Evolutionary conservation across 768 basidiomycete genomes (phyloP), one percentile per base, ranked within the genome.

Genomic region (Paxillus involutus): DNA sequence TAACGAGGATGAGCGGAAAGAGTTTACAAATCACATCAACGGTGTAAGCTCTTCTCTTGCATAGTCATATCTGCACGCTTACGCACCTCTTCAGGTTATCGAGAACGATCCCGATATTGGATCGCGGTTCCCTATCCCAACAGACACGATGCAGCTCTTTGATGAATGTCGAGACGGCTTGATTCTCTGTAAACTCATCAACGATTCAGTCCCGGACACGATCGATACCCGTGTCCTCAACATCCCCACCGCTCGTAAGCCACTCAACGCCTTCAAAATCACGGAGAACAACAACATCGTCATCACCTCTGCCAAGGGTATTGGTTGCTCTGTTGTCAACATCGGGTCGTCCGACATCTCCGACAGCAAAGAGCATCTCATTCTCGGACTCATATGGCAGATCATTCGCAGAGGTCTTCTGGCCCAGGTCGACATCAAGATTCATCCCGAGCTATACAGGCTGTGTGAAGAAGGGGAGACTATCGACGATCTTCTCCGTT

Each of bases 271-370:
- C 0, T 99, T 99, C 83, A 94, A 99, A 66, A 98, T 98, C 64
- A 98, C 97, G 0, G 97, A 99, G 71, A 98, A 98, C 78, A 98
- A 99, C 80, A 99, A 98, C 73, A 97, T 99, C 66, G 96, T 98
- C 66, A 97, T 99, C 73, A 89, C 92, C 12, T 98, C 97, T 24
- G 86, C 96, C 36, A 98, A 98, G 75, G 95, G 90, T 70, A 98
- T 99, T 60, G 96, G 97, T 36, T 97, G 97, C 67, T 96, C 93
- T 2, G 94, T 98, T 50, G 96, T 99, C 73, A 99, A 99, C 74
- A 98, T 99, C 59, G 97, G 97, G 24, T 89, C 96, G 0, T 80
- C 84, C 3, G 97, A 99, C 74, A 76, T 99, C 47, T 81, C 93
- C 29, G 95, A 96, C 59, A 94, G 96, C 14, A 78, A 91, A 54